Evolutionary conservation across 78 protist genomes (phyloP), one percentile per base, ranked within the genome.

Genomic region (Isochrysis galbana): DNA sequence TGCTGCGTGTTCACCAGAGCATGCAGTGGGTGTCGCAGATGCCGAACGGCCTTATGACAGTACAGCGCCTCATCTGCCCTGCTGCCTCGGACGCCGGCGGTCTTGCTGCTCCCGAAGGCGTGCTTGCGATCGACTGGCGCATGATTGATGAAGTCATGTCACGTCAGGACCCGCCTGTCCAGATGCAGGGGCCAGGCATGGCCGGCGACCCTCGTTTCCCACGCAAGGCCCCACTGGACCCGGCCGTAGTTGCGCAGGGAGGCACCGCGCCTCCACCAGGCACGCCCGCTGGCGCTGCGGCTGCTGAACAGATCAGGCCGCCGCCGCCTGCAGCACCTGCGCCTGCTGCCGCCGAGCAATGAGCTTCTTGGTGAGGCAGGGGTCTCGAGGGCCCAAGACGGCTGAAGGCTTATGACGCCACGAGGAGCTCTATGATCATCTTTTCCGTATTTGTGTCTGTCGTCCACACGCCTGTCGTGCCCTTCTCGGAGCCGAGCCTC

Each of bases 151-250:
- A 70, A 41, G 80, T 70, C 39, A 10, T 70, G 39, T 1, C 2
- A 1, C 80, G 80, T 1, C 80, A 3, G 44, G 41, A 21, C 45
- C 25, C 1, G 1, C 41, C 80, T 36, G 41, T 19, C 5, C 11
- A 3, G 1, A 4, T 19, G n/a, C 21, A 70, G 11, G n/a, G 80
- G 29, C 80, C 19, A 41, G 5, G 45, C 7, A 70, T 70, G 39
- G 39, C 80, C n/a, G 80, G 80, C 41, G 80, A 70, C 80, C 80
- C 80, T 29, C 80, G 80, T 41, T 70, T 70, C 80, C 80, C 80
- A 23, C 80, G 80, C 80, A 51, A 7, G 29, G 14, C 7, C 29
- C 61, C 61, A 19, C 29, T 7, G 29, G 61, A 51, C 61, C 61
- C 61, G 61, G 14, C 14, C 29, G 14, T 51, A 14, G 61, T 51